Evolutionary conservation across 352 stramenopile species (phyloP), one percentile per base, ranked within the genome.

Genomic region (Phytophthora tentaculata): DNA sequence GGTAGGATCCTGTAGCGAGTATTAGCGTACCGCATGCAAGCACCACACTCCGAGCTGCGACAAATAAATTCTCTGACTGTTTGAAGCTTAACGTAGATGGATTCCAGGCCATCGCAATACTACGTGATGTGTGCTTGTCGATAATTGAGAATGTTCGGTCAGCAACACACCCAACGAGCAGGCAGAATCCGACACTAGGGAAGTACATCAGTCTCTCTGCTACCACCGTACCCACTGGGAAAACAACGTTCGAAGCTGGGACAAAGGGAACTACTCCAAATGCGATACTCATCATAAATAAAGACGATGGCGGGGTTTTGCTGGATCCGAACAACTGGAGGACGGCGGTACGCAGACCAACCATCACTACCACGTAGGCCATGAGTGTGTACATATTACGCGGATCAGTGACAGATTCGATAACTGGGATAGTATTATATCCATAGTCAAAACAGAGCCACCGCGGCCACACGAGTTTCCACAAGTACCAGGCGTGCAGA

Each of bases 131-230:
- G 48, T 77, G 69, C 20, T 73, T 79, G 29, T 61, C 49, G 1
- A 71, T 8, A 14, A 77, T 67, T 9, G 19, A 51, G 8, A 81
- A 58, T 13, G 80, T 67, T 10, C 58, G 20, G 23, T 84, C 61
- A 12, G 86, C 10, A n/a, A 73, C 19, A 44, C 80, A 77, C 2
- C 75, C 86, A 5, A 89, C 22, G 12, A 94, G 57, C 5, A 95
- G 61, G 41, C 89, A 91, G 41, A 95, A 93, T 3, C 91, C 88
- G n/a, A 95, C 84, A 49, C 86, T 96, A 0, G 92, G 91, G 44
- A 97, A 89, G 73, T 98, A 98, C 22, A 98, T 55, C 44, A 98
- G 66, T 16, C 94, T 80, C 83, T 98, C 94, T 1, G 90, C 94
- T 20, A 98, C 73, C 8, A 98, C 73, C 0, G 90, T 97, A 17